phyloP scores from a whole-genome alignment of 2,329 filamentous ascomycete genomes.

The Pseudogymnoascus sp. region DNA sequence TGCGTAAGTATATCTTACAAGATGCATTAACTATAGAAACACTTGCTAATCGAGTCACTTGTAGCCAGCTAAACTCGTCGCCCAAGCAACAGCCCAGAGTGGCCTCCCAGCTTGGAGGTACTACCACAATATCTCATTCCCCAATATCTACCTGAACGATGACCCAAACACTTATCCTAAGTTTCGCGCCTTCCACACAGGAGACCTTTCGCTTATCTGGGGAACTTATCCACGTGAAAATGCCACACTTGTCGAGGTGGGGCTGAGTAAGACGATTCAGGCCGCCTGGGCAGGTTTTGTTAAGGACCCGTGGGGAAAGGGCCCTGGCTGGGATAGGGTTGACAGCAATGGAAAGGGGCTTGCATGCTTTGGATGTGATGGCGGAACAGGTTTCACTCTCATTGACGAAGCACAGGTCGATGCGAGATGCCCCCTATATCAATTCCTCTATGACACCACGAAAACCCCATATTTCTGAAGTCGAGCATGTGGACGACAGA shows the following conservation, averaged over 20 bases:
- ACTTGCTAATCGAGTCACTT: not conserved
- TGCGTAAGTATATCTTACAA: not conserved
- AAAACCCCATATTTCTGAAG: not conserved
- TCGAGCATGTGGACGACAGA: not conserved
- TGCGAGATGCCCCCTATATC: not conserved
- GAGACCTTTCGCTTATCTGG: conserved; percentile 29
- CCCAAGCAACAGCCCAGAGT: not conserved
- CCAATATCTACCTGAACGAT: not conserved
- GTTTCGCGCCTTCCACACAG: conserved; percentile 28
- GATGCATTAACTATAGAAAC: not conserved
- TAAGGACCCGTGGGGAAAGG: conserved; percentile 20
- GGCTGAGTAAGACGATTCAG: conserved; percentile 23
- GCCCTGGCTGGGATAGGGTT: conserved; percentile 21
- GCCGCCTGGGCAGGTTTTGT: conserved; percentile 26
- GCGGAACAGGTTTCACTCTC: not conserved
- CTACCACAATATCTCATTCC: not conserved
- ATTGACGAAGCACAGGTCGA: not conserved
- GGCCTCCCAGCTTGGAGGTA: not conserved
- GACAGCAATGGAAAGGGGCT: not conserved
- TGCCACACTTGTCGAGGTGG: conserved; percentile 18
- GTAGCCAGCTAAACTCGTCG: not conserved
- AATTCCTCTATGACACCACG: not conserved
- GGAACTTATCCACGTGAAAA: conserved; percentile 23
- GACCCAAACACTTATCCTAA: not conserved
- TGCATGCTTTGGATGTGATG: not conserved